phyloP scores from a whole-genome alignment of 805 yeast species.

The Kuraishia piskuri region DNA sequence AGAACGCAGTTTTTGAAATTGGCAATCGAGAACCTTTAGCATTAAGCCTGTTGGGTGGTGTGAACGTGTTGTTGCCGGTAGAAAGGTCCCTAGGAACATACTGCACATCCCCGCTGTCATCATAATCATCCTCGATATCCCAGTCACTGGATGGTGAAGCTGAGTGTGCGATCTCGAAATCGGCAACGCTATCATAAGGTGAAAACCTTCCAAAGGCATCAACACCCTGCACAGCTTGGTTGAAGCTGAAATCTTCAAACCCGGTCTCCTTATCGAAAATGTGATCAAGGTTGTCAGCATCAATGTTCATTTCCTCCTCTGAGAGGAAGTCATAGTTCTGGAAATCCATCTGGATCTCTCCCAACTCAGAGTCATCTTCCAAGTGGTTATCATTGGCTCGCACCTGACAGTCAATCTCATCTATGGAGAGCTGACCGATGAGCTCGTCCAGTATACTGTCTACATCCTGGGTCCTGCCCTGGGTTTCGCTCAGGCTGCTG shows the following conservation, averaged over 20 bases:
- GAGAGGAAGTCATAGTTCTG: constrained; percentile 14
- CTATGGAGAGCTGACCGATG: constrained; percentile 22
- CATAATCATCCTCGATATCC: background rate
- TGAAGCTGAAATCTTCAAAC: constrained; percentile 2
- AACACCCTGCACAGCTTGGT: background rate
- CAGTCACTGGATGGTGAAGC: background rate
- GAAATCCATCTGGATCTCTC: constrained; percentile 6
- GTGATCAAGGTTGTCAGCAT: background rate
- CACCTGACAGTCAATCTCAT: constrained; percentile 27
- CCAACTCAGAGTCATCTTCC: constrained; percentile 2
- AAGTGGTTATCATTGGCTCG: constrained; percentile 4
- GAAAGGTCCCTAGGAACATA: background rate
- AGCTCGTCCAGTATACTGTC: constrained; percentile 12
- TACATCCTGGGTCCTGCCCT: constrained; percentile 11
- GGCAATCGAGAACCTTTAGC: background rate
- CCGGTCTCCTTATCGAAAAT: background rate
- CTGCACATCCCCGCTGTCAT: background rate
- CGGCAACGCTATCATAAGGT: background rate
- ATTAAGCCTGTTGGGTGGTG: background rate
- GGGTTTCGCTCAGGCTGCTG: background rate
- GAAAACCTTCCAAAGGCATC: background rate
- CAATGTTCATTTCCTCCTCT: constrained; percentile 3
- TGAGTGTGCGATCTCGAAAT: background rate
- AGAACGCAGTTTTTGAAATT: background rate
- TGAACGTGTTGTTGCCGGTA: background rate